Conservation (phyloP, 495 filamentous ascomycete species). For the Penicillium roqueforti region DNA sequence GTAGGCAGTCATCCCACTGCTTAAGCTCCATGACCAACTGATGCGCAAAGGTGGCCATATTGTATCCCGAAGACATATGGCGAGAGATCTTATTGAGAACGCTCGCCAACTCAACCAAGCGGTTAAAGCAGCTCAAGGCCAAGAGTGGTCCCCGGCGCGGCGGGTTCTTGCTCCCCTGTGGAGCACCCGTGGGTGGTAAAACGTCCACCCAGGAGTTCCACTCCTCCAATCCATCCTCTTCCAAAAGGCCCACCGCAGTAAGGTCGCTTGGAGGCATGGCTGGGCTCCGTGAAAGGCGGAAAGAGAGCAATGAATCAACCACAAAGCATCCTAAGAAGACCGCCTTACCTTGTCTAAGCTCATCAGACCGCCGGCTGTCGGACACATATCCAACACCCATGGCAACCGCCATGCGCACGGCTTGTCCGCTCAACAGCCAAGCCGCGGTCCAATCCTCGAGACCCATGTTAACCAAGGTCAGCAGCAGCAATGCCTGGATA, state of each 20-base stretch:
- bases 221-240: slow-evolving; percentile 66
- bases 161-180: slow-evolving; percentile 28
- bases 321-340: slow-evolving; percentile 61
- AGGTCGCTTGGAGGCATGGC: slow-evolving; percentile 51
- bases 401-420: slow-evolving; percentile 53
- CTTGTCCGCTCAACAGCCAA: slow-evolving; percentile 60
- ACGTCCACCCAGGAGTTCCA: slow-evolving; percentile 67
- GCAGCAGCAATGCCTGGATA: slow-evolving; percentile 59
- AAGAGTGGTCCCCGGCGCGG: slow-evolving; percentile 50
- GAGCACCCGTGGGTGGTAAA: slow-evolving; percentile 35
- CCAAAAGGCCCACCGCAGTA: slow-evolving; percentile 39
- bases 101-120: slow-evolving; percentile 45
- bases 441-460: slow-evolving; percentile 51
- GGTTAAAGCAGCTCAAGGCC: slow-evolving; percentile 62
- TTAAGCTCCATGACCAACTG: slow-evolving; percentile 40
- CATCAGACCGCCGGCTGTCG: slow-evolving; percentile 34
- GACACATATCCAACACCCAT: slow-evolving; percentile 39
- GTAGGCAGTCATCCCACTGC: slow-evolving; percentile 40
- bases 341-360: slow-evolving; percentile 44
- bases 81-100: slow-evolving; percentile 45
- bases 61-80: slow-evolving; percentile 30
- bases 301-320: slow-evolving; percentile 60
- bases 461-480: slow-evolving; percentile 57
- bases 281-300: slow-evolving; percentile 49
- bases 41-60: slow-evolving; percentile 34